These are phyloP conservation scores for Fusarium floridanum DNA, from an alignment of 2,329 filamentous ascomycete species.

Conservation along the genomic window DNA sequence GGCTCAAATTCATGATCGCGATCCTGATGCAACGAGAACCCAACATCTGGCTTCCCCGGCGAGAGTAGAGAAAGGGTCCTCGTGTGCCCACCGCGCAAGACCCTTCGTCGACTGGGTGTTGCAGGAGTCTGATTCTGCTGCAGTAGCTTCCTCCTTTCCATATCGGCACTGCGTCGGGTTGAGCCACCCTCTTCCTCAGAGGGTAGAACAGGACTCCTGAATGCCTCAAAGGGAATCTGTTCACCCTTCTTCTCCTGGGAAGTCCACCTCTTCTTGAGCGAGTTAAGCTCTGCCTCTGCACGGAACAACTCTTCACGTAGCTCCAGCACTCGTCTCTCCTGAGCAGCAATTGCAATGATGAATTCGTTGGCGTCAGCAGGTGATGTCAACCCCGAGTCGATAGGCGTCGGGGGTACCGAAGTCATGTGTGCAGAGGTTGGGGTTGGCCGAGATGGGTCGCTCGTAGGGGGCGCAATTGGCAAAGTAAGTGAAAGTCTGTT, in stretches of 20 bases:
- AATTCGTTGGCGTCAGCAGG: slow-evolving; percentile 74
- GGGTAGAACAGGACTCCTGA: slow-evolving; percentile 56
- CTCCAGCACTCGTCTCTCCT: slow-evolving; percentile 92
- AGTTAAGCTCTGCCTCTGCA: slow-evolving; percentile 81
- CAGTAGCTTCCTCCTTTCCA: slow-evolving; percentile 80
- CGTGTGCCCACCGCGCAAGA: slow-evolving; percentile 76
- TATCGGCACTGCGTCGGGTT: slow-evolving; percentile 66
- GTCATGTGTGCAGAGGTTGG: slow-evolving; percentile 56
- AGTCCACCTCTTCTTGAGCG: slow-evolving; percentile 87
- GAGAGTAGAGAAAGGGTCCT: slow-evolving; percentile 84
- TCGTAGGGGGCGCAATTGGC: slow-evolving; percentile 69
- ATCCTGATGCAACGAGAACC: slow-evolving; percentile 60
- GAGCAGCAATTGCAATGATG: slow-evolving; percentile 89
- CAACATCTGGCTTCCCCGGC: slow-evolving; percentile 64
- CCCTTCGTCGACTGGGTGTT: slow-evolving; percentile 64
- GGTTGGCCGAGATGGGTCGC: slow-evolving; percentile 64
- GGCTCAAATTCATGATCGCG: slow-evolving; percentile 45
- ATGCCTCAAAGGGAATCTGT: slow-evolving; percentile 66
- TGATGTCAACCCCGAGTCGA: slow-evolving; percentile 57
- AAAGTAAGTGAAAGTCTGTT: slow-evolving; percentile 73
- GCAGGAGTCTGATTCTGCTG: slow-evolving; percentile 61
- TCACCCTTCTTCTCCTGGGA: slow-evolving; percentile 82
- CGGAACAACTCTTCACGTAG: slow-evolving; percentile 88
- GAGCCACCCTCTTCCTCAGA: slow-evolving; percentile 51
- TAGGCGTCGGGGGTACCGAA: slow-evolving; percentile 65